These are phyloP conservation scores for Russula griseocarnosa DNA, from an alignment of 768 basidiomycete genomes.

Conservation along the genomic window DNA sequence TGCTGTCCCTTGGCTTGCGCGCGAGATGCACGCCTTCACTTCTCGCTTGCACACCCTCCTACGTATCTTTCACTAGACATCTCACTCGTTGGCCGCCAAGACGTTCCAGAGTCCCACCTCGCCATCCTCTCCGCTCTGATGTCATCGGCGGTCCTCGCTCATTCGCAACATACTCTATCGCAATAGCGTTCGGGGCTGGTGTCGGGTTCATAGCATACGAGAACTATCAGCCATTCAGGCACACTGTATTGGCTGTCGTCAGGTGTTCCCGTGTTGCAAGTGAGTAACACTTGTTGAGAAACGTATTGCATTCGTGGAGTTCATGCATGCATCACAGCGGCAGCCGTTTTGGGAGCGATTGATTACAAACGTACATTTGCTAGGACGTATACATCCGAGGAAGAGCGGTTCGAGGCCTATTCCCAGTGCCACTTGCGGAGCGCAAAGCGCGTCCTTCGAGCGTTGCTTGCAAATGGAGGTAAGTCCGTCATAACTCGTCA, in stretches of 20 bases:
- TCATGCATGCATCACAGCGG: conserved; percentile 41
- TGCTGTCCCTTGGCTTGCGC: conserved; percentile 19
- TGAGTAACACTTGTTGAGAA: conserved; percentile 35
- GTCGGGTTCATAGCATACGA: conserved; percentile 53
- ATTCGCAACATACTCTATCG: conserved; percentile 19
- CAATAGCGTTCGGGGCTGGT: conserved; percentile 36
- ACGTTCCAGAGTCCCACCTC: conserved; percentile 1
- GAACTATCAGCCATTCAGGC: conserved; percentile 67
- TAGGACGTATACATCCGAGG: conserved; percentile 47
- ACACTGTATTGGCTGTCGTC: conserved; percentile 64
- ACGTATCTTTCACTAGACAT: not conserved
- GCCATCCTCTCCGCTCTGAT: not conserved
- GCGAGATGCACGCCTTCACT: conserved; percentile 3
- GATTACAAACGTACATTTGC: conserved; percentile 72
- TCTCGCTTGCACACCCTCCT: not conserved
- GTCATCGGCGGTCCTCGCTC: conserved; percentile 9
- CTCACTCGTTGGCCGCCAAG: conserved; percentile 8
- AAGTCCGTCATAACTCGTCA: conserved; percentile 28
- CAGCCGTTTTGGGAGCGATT: conserved; percentile 58
- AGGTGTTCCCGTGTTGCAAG: conserved; percentile 79
- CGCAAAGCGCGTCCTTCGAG: conserved; percentile 70
- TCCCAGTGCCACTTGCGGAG: conserved; percentile 83
- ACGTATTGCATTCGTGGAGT: not conserved
- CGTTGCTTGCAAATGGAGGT: conserved; percentile 89
- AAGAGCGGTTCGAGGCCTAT: conserved; percentile 50